Base-by-base conservation (phyloP, 441 rosid species). In the Theobroma grandiflorum region DNA sequence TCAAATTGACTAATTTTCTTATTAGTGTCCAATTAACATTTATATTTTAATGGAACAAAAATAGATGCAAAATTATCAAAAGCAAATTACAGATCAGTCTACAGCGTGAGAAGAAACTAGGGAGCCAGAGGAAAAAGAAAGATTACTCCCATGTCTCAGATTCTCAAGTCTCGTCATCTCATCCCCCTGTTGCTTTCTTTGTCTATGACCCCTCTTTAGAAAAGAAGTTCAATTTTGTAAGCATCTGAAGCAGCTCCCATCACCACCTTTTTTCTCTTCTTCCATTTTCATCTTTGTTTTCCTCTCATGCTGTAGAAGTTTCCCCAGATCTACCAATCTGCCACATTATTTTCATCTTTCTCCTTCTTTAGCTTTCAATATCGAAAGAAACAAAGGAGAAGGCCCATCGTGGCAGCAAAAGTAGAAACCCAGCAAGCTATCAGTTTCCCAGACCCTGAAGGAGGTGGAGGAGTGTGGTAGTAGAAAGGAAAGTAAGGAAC, bases 401-500 rank as follows among this genome's bases (percentile, higher is more conserved):
- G 61, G 75, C 80, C 16, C 3, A 76, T 61, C 38, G 82, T 20
- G 8, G 80, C 70, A 42, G 76, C 16, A 47, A 49, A 57, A 66
- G 42, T 26, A 49, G n/a, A 18, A 63, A 71, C 15, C 45, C 63
- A 15, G 58, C 84, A 81, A 67, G 62, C 31, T 71, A 64, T 50
- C 38, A 81, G 45, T 76, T 79, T 84, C 35, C 37, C 11, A 49
- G 91, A 85, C 0, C 79, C 84, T 16, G 85, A 59, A 65, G 92
- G 83, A 12, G 95, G 91, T 11, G 99, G 97, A 40, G 99, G 96
- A 74, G 33, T 92, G 63, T 94, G 76, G 80, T 85, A 94, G 89
- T 91, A 96, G 75, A 81, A 96, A 4, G 99, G 99, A 43, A 94
- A 96, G 85, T 96, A 96, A 15, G 98, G 98, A 31, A 96, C 94